Conservation (phyloP, 306 rosid genomes). For the Prosopis cineraria region DNA sequence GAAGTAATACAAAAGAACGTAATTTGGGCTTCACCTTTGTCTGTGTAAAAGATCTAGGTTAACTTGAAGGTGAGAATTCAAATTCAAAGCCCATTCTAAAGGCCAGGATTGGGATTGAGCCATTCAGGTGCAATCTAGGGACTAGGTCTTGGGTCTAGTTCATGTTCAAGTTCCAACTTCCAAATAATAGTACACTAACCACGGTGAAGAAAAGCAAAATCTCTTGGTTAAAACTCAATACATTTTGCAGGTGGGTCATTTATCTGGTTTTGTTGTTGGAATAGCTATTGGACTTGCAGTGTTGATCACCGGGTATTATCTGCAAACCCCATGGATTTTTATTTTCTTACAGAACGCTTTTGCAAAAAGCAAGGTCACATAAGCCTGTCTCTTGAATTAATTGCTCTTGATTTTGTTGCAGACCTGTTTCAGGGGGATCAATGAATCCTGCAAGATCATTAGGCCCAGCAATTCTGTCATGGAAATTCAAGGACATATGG, state of each 20-base stretch:
- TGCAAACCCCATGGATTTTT: neutral
- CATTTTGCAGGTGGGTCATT: slow-evolving; percentile 60
- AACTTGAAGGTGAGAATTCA: no score
- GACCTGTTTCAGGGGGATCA: slow-evolving; percentile 88
- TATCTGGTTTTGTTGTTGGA: slow-evolving; percentile 82
- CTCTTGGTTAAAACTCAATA: neutral
- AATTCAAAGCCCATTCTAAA: no score
- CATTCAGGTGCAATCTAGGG: no score
- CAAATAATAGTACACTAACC: neutral
- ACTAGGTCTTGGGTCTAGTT: neutral
- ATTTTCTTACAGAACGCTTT: neutral
- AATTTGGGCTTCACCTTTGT: neutral
- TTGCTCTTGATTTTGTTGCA: slow-evolving; percentile 32
- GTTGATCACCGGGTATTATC: slow-evolving; percentile 69
- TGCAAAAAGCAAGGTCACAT: neutral
- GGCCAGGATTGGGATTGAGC: no score
- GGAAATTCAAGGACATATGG: slow-evolving; percentile 73
- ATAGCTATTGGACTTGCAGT: slow-evolving; percentile 72
- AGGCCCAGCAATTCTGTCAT: slow-evolving; percentile 78
- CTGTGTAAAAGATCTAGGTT: neutral
- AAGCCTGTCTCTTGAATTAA: no score
- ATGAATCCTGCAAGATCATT: slow-evolving; percentile 92
- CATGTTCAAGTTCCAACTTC: neutral
- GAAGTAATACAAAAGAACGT: neutral
- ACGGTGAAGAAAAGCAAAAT: neutral